Conservation (phyloP, 2,329 filamentous ascomycete species). For the Pleochaeta shiraiana region DNA sequence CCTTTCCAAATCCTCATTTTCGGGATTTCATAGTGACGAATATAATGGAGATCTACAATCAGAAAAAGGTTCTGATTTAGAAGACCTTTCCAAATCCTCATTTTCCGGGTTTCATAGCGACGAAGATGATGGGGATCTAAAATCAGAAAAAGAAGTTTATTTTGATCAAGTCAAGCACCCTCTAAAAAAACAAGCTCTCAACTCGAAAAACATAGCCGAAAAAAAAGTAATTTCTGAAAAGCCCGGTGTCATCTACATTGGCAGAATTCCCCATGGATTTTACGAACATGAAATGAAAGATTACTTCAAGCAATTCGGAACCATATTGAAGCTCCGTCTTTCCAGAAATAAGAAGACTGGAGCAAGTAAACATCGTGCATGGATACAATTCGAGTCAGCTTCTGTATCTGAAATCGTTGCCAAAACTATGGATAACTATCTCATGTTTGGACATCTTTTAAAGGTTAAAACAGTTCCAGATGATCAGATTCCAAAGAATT, state of each 20-base stretch:
- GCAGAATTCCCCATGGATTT: slow-evolving; percentile 85
- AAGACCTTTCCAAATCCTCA: no score
- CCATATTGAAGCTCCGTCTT: slow-evolving; percentile 54
- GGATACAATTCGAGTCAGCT: slow-evolving; percentile 61
- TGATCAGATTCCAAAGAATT: slow-evolving; percentile 54
- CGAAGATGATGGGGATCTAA: no score
- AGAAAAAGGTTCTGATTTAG: no score
- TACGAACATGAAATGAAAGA: slow-evolving; percentile 89
- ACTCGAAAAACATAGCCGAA: no score
- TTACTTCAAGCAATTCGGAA: slow-evolving; percentile 88
- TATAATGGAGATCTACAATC: no score
- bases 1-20: no score
- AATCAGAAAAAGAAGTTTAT: no score
- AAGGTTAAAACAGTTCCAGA: slow-evolving; percentile 63
- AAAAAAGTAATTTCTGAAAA: slow-evolving; percentile 25
- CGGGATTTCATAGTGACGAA: no score
- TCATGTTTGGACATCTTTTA: slow-evolving; percentile 83
- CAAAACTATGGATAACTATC: slow-evolving; percentile 95
- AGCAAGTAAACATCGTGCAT: slow-evolving; percentile 80
- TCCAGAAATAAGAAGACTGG: slow-evolving; percentile 87
- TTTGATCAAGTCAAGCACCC: no score
- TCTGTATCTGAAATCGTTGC: slow-evolving; percentile 82
- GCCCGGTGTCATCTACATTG: slow-evolving; percentile 72
- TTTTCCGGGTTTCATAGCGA: no score
- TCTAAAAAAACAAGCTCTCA: no score